Evolutionary conservation across 257 asterid species (phyloP).

Genomic region (Cinchona pubescens): DNA sequence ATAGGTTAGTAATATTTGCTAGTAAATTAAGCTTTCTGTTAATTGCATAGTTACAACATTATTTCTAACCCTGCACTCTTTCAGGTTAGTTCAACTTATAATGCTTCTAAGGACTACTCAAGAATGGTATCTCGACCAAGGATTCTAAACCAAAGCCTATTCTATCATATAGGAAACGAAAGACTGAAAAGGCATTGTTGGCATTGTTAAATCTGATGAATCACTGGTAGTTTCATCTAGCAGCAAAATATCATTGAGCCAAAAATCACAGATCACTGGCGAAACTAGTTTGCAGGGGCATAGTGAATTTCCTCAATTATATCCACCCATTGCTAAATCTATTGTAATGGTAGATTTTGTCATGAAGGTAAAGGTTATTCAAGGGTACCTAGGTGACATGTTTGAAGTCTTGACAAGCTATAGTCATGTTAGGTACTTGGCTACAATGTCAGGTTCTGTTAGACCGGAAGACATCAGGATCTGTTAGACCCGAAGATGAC

Average conservation of each 20-base stretch:
- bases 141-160: constrained; percentile 34
- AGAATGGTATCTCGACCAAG: constrained; percentile 28
- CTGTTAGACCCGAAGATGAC: constrained; percentile 92
- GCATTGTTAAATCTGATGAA: constrained; percentile 27
- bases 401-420: constrained; percentile 91
- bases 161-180: constrained; percentile 36
- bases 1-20: constrained; percentile 47
- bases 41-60: constrained; percentile 22
- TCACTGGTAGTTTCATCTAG: constrained; percentile 24
- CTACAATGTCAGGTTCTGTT: constrained; percentile 95
- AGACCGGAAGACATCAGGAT: constrained; percentile 97
- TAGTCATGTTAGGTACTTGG: constrained; percentile 96
- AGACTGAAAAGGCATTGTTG: constrained; percentile 32
- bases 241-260: constrained; percentile 27
- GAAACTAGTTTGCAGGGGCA: constrained; percentile 33
- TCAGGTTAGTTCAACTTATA: constrained; percentile 38
- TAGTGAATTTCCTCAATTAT: constrained; percentile 52
- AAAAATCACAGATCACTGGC: constrained; percentile 22
- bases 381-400: constrained; percentile 92
- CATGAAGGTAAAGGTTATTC: constrained; percentile 87
- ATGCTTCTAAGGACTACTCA: constrained; percentile 32
- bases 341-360: constrained; percentile 83
- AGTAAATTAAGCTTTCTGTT: constrained; percentile 17
- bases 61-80: constrained; percentile 34
- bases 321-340: constrained; percentile 72